phyloP scores from a whole-genome alignment of 441 rosid species.

The Euphorbia corollata region DNA sequence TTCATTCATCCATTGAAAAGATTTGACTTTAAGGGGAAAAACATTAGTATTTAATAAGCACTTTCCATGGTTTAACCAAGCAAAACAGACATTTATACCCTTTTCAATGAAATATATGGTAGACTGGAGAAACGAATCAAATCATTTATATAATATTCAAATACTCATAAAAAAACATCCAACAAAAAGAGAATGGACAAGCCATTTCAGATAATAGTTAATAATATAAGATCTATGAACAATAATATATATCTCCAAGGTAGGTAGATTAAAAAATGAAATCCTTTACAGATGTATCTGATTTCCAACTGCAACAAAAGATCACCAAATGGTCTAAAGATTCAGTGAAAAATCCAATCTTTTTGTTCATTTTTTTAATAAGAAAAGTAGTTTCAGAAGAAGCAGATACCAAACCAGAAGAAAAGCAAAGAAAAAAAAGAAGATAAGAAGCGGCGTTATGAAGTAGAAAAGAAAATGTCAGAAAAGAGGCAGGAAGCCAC shows the following conservation, averaged over 20 bases:
- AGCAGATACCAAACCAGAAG: not conserved
- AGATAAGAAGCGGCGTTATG: not conserved
- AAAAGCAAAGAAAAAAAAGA: not conserved
- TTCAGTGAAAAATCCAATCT: not conserved
- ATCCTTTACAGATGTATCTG: not conserved
- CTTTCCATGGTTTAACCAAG: conserved; percentile 7
- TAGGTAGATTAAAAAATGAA: conserved; percentile 10
- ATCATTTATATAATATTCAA: not conserved
- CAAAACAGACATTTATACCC: not conserved
- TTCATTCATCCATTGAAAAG: not conserved
- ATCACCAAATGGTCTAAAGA: not conserved
- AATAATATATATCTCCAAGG: not conserved
- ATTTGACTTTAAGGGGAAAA: not conserved
- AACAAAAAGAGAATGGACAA: conserved; percentile 10
- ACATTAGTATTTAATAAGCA: not conserved
- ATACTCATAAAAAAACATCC: not conserved
- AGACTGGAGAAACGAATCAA: conserved; percentile 3
- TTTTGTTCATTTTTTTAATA: not conserved
- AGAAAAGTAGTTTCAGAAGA: not conserved
- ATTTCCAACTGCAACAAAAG: not conserved
- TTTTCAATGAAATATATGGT: conserved; percentile 8
- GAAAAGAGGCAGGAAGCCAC: conserved; percentile 1
- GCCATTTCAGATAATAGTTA: conserved; percentile 12
- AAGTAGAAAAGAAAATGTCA: conserved; percentile 1
- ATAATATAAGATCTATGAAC: conserved; percentile 8